phyloP scores from a whole-genome alignment of 2,329 filamentous ascomycete genomes.

The Trichoderma endophyticum region DNA sequence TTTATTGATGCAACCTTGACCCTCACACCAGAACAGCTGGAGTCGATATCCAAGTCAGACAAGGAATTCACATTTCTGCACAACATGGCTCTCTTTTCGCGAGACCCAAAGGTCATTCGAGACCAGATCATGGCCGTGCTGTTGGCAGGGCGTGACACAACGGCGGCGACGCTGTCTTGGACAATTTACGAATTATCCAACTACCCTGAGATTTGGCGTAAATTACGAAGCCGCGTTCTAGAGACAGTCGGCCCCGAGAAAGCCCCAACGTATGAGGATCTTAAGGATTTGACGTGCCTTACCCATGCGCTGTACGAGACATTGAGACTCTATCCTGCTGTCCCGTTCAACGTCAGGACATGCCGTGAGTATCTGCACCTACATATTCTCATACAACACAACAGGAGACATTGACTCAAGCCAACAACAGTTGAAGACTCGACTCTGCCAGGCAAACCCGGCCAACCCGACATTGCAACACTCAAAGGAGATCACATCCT shows the following conservation, averaged over 20 bases:
- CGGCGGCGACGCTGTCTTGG: constrained; percentile 78
- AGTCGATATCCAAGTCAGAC: constrained; percentile 66
- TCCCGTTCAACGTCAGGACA: constrained; percentile 72
- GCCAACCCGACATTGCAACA: constrained; percentile 60
- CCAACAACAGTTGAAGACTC: constrained; percentile 57
- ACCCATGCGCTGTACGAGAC: constrained; percentile 72
- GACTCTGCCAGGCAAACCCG: constrained; percentile 63
- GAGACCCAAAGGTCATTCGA: constrained; percentile 67
- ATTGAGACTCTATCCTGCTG: constrained; percentile 71
- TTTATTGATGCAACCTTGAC: constrained; percentile 74
- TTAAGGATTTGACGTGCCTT: constrained; percentile 86
- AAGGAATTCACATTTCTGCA: constrained; percentile 81
- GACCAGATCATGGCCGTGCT: constrained; percentile 83
- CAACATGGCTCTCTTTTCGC: constrained; percentile 76
- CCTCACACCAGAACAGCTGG: constrained; percentile 66
- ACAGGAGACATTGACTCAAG: neutral
- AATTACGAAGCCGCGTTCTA: constrained; percentile 70
- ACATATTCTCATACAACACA: neutral
- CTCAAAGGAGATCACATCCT: constrained; percentile 62
- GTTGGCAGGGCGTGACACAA: constrained; percentile 84
- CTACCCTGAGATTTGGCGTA: constrained; percentile 64
- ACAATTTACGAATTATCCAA: constrained; percentile 75
- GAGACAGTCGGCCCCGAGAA: constrained; percentile 60
- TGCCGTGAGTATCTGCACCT: constrained; percentile 7
- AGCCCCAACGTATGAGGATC: constrained; percentile 69